phyloP scores from a whole-genome alignment of 2,329 filamentous ascomycete species.

The Leptographium lundbergii region DNA sequence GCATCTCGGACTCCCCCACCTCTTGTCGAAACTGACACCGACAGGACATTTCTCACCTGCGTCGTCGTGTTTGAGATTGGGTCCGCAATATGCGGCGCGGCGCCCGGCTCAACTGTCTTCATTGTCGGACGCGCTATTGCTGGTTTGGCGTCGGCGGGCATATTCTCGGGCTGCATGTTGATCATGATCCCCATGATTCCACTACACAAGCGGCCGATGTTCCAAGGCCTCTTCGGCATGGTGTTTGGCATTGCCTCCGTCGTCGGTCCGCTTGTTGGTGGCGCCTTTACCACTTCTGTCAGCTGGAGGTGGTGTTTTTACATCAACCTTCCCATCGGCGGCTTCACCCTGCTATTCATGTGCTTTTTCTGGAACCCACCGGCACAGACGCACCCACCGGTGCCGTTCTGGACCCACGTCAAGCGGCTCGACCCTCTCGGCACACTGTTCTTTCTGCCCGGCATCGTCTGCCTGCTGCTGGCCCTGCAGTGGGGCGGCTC shows the following conservation, averaged over 20 bases:
- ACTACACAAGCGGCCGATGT: constrained; percentile 46
- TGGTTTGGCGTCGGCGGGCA: constrained; percentile 42
- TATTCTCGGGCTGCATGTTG: constrained; percentile 44
- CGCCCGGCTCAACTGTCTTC: constrained; percentile 38
- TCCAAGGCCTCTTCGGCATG: constrained; percentile 41
- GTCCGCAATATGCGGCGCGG: constrained; percentile 40
- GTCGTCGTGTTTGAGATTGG: constrained; percentile 42
- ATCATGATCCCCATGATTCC: constrained; percentile 46
- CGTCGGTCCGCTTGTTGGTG: constrained; percentile 39
- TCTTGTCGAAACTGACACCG: not conserved
- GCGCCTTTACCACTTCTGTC: constrained; percentile 36
- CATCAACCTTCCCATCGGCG: constrained; percentile 44
- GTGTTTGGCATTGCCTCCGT: constrained; percentile 43
- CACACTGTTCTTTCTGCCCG: constrained; percentile 46
- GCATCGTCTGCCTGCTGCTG: constrained; percentile 45
- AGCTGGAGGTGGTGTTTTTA: constrained; percentile 49
- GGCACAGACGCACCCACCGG: constrained; percentile 16
- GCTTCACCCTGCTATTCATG: constrained; percentile 34
- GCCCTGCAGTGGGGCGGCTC: constrained; percentile 52
- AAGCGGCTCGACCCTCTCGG: constrained; percentile 45
- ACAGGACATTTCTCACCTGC: constrained; percentile 30
- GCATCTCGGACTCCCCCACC: not conserved
- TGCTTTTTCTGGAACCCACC: constrained; percentile 35
- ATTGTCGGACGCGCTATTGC: constrained; percentile 45
- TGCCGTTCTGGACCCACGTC: constrained; percentile 28